phyloP scores from a whole-genome alignment of 805 yeast genomes.

The Metschnikowia arizonensis region DNA sequence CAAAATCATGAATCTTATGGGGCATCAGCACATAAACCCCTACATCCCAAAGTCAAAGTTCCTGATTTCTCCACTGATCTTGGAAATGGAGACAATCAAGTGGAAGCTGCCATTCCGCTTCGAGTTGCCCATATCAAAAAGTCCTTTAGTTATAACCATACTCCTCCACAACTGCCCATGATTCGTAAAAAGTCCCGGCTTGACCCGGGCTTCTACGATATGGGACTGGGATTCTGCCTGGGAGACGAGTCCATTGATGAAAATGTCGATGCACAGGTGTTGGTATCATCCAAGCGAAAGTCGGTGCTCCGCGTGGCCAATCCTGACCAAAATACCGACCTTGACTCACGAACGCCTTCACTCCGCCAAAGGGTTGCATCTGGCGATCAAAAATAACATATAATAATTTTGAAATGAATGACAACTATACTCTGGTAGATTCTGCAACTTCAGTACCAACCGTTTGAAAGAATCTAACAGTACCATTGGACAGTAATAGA shows the following conservation, averaged over 20 bases:
- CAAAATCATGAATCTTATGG: too few relatives aligned
- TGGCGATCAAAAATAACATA: not conserved
- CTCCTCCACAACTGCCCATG: constrained; percentile 23
- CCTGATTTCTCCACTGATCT: too few relatives aligned
- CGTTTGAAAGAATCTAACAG: too few relatives aligned
- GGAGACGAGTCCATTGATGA: constrained; percentile 43
- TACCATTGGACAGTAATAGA: too few relatives aligned
- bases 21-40: too few relatives aligned
- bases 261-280: constrained; percentile 63
- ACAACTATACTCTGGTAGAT: too few relatives aligned
- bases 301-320: constrained; percentile 57
- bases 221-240: not conserved
- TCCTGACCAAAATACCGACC: constrained; percentile 41
- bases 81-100: too few relatives aligned
- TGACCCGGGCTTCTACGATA: constrained; percentile 14
- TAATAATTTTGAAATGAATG: too few relatives aligned
- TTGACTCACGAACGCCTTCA: not conserved
- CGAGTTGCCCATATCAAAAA: constrained; percentile 21
- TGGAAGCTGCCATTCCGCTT: too few relatives aligned
- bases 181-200: constrained; percentile 14
- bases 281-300: constrained; percentile 63
- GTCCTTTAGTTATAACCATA: constrained; percentile 21
- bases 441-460: too few relatives aligned
- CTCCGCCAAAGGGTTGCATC: constrained; percentile 8
- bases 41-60: too few relatives aligned